Base-by-base conservation (phyloP, 208 protist species). In the Wallacemonas collosoma region DNA sequence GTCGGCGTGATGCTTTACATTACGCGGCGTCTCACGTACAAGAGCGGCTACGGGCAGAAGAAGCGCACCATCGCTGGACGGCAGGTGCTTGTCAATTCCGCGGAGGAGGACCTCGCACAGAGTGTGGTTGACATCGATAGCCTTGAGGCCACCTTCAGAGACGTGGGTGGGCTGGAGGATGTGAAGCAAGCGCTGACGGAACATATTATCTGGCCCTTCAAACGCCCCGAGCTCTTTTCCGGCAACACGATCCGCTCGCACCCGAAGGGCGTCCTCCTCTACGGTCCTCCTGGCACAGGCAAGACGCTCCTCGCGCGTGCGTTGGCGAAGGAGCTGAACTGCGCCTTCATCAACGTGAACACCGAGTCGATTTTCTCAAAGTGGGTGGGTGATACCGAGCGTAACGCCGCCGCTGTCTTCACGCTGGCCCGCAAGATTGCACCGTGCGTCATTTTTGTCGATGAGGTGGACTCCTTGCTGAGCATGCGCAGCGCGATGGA, bases 251-350 rank as follows among this genome's bases (percentile, higher is more conserved):
- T 95, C n/a, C 89, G 90, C 9, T 93, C 89, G 3, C 99, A 99
- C 61, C 99, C 99, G 41, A 99, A 99, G 79, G 99, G 99, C 54
- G 97, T 99, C 47, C 90, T 99, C 7, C 85, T 99, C n/a, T 99
- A 99, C 82, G 99, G 99, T 1, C 99, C 98, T n/a, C 99, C 99
- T 26, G 99, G 99, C 35, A 99, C 98, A 0, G 99, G 99, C 62
- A 99, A 99, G 85, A 99, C 99, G 2, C 83, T 99, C 6, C 88
- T 98, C 40, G 99, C 99, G 2, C 85, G 98, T 54, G 99, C 99
- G 2, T 91, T 99, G 12, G 99, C 99, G 2, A 99, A 99, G 79
- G 80, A 99, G 75, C 98, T 99, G 1, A 96, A 98, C 54, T 98
- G 99, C 48, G 96, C 92, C 61, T 99, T 99, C 82, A 99, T 99